These are phyloP conservation scores for Hygrophorus pudorinus DNA, from an alignment of 768 basidiomycete species.

Conservation along the genomic window DNA sequence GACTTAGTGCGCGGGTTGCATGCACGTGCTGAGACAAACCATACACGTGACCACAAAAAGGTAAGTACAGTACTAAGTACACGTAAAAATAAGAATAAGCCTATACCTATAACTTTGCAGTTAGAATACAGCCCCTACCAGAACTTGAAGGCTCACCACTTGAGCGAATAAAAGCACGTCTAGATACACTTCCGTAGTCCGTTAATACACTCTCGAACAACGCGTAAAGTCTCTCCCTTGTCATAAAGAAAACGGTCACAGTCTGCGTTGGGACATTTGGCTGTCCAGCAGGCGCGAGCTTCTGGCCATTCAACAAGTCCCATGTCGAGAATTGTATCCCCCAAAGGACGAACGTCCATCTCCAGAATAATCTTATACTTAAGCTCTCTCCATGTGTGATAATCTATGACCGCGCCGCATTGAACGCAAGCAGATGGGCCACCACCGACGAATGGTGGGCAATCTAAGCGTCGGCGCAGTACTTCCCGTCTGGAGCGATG, in stretches of 20 bases:
- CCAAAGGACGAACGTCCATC: conserved; percentile 49
- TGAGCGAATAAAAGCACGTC: too few species aligned
- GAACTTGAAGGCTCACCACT: not conserved
- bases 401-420: conserved; percentile 39
- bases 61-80: too few species aligned
- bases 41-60: too few species aligned
- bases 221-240: conserved; percentile 40
- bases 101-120: too few species aligned
- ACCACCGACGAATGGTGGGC: conserved; percentile 47
- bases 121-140: too few species aligned
- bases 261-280: conserved; percentile 33
- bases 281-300: conserved; percentile 52
- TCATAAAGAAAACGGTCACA: conserved; percentile 49
- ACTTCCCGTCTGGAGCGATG: conserved; percentile 43
- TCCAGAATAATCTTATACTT: conserved; percentile 47
- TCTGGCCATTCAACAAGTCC: conserved; percentile 48
- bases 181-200: conserved; percentile 29
- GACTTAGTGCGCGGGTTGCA: too few species aligned
- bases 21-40: too few species aligned
- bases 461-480: conserved; percentile 38
- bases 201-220: conserved; percentile 44
- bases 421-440: conserved; percentile 38
- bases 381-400: conserved; percentile 56
- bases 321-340: conserved; percentile 41
- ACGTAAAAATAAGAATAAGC: too few species aligned